phyloP scores from a whole-genome alignment of 202 grass and related monocot genomes.

The Sporobolus alterniflorus region DNA sequence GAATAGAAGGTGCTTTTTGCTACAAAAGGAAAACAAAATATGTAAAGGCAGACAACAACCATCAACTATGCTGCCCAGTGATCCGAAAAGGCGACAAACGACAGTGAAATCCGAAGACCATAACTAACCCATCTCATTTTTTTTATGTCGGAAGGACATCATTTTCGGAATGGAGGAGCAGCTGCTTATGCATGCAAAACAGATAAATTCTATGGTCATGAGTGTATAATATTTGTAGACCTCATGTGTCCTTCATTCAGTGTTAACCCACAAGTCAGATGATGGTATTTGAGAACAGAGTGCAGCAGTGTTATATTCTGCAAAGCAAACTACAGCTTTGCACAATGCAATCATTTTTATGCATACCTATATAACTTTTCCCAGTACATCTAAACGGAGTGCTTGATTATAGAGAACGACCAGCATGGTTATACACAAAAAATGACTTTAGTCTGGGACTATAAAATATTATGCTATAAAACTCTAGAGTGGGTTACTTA shows the following conservation, averaged over 20 bases:
- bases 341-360: not conserved
- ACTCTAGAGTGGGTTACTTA: not conserved
- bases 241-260: not conserved
- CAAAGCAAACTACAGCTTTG: not conserved
- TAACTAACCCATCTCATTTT: no score
- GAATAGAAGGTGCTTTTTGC: constrained; percentile 21
- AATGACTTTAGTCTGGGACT: constrained; percentile 1
- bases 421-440: no score
- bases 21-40: not conserved
- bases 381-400: not conserved
- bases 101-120: no score
- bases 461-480: not conserved
- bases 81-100: constrained; percentile 44
- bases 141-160: no score
- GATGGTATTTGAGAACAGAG: no score
- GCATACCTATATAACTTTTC: not conserved
- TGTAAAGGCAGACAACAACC: constrained; percentile 28
- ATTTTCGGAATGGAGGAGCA: no score
- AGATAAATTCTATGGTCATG: no score
- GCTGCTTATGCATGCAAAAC: no score
- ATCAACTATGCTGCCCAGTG: constrained; percentile 35
- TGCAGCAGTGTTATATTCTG: not conserved
- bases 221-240: not conserved
- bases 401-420: no score
- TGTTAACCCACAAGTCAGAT: not conserved